Evolutionary conservation across 225 moss, liverwort and hornwort species (phyloP).

Genomic region (Takakia lepidozioides): DNA sequence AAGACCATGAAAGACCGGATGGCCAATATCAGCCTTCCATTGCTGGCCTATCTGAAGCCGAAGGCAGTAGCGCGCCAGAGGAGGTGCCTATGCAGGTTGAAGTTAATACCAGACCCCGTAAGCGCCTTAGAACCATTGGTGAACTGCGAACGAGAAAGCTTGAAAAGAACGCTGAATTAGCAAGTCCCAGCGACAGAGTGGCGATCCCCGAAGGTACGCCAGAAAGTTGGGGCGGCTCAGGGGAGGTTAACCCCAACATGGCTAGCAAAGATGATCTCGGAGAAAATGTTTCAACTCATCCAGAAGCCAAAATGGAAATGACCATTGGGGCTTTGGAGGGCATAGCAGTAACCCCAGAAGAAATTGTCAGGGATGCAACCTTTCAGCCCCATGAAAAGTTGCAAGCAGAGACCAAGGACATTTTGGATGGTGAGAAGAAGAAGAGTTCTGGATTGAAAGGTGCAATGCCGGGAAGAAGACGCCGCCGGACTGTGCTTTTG

Average conservation of each 20-base stretch:
- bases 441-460: conserved; percentile 35
- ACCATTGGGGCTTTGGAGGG: conserved; percentile 7
- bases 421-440: conserved; percentile 33
- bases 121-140: conserved; percentile 76
- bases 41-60: conserved; percentile 1
- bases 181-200: conserved; percentile 15
- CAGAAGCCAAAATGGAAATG: conserved; percentile 13
- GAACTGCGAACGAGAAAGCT: conserved; percentile 53
- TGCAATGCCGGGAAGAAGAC: conserved; percentile 55
- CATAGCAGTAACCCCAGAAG: conserved; percentile 7
- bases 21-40: no score
- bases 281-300: neutral
- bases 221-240: conserved; percentile 8
- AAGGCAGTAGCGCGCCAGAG: conserved; percentile 1
- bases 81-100: conserved; percentile 5
- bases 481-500: conserved; percentile 65
- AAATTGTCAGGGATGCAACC: conserved; percentile 3
- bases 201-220: conserved; percentile 7
- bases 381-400: conserved; percentile 15
- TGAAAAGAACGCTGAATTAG: conserved; percentile 19
- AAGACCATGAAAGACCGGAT: neutral
- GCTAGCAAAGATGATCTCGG: conserved; percentile 1
- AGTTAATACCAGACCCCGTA: conserved; percentile 36
- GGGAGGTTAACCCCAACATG: conserved; percentile 3
- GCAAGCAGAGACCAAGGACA: conserved; percentile 36